Conservation (phyloP, 768 basidiomycete species). For the Chiua virens region DNA sequence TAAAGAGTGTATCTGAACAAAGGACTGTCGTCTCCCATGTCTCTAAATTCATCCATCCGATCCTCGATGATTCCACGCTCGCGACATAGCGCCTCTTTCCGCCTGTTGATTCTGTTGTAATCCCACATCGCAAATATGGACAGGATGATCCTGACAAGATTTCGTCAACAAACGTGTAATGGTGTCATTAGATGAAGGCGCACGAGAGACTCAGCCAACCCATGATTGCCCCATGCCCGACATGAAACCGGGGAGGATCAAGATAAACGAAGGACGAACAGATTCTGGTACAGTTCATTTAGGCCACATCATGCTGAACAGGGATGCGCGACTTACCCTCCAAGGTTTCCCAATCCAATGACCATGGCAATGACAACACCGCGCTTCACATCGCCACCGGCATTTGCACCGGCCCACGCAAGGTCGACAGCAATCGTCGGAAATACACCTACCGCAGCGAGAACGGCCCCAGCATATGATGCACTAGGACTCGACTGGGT, state of each 20-base stretch:
- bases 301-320: neutral
- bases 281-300: constrained; percentile 26
- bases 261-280: constrained; percentile 44
- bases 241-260: constrained; percentile 37
- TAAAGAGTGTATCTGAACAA: constrained; percentile 46
- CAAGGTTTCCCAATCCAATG: constrained; percentile 55
- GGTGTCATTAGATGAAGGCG: constrained; percentile 10
- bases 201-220: constrained; percentile 35
- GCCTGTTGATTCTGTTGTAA: constrained; percentile 49
- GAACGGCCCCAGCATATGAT: constrained; percentile 47
- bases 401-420: constrained; percentile 56
- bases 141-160: constrained; percentile 37
- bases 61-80: constrained; percentile 43
- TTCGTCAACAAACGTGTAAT: constrained; percentile 27
- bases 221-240: constrained; percentile 39
- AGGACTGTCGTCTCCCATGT: constrained; percentile 56
- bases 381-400: constrained; percentile 54
- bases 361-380: constrained; percentile 54
- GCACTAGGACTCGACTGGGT: constrained; percentile 20
- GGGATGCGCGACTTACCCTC: constrained; percentile 40
- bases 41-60: constrained; percentile 40
- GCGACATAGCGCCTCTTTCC: constrained; percentile 45
- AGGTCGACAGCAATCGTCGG: constrained; percentile 48
- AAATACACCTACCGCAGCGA: constrained; percentile 53
- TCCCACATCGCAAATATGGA: constrained; percentile 48